Conservation (phyloP, 1,284 basidiomycete genomes). For the Rhodotorula sp. region DNA sequence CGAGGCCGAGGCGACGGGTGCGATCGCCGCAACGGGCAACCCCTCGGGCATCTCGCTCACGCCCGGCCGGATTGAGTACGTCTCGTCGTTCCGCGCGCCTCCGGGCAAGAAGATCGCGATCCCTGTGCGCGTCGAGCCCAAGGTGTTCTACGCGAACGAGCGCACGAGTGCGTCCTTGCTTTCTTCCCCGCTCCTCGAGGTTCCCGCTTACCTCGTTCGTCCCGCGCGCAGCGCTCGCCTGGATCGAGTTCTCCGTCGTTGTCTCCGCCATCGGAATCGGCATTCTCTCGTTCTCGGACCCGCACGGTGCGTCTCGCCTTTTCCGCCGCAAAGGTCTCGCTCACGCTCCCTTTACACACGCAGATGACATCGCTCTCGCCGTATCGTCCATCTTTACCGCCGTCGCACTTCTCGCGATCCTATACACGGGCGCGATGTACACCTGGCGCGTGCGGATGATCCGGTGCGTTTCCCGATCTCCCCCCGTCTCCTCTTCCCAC, state of each 20-base stretch:
- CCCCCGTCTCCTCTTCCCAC: not conserved
- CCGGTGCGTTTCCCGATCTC: conserved; percentile 50
- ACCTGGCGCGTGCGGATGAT: conserved; percentile 79
- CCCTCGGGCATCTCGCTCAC: conserved; percentile 26
- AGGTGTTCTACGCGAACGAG: conserved; percentile 96
- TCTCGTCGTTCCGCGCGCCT: conserved; percentile 77
- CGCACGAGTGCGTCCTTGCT: conserved; percentile 59
- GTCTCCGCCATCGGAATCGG: conserved; percentile 86
- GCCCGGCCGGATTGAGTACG: conserved; percentile 54
- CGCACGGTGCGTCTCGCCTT: conserved; percentile 44
- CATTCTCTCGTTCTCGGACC: conserved; percentile 54
- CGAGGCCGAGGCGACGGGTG: conserved; percentile 16
- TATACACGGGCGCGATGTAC: conserved; percentile 85
- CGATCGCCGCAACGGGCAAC: conserved; percentile 33
- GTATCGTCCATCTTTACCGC: conserved; percentile 83
- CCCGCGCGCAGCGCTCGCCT: conserved; percentile 52
- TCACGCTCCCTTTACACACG: conserved; percentile 6
- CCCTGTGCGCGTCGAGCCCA: conserved; percentile 92
- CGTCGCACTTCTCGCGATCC: conserved; percentile 82
- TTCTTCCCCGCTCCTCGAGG: conserved; percentile 23
- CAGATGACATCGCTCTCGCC: conserved; percentile 47
- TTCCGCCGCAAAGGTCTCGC: not conserved
- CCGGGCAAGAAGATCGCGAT: conserved; percentile 87
- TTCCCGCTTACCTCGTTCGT: not conserved
- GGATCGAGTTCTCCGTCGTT: conserved; percentile 89